A percentile compares a stretch with the other conserved stretches of the same genome.
Evolutionary conservation across 2,329 filamentous ascomycete species (phyloP).

Genomic region (Phialocephala sp.): DNA sequence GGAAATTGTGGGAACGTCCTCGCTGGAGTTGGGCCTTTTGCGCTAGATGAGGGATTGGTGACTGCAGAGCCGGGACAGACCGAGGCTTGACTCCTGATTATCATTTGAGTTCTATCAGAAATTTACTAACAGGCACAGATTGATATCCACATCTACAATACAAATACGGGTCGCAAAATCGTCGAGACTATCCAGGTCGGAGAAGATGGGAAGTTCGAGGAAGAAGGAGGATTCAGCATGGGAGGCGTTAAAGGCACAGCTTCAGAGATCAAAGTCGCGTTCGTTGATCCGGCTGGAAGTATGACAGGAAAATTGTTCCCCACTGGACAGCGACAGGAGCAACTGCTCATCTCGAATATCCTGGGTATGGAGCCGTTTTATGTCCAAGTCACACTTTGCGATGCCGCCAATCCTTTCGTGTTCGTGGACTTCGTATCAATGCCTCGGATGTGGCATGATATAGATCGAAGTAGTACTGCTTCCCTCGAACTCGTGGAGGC

Average conservation of each 20-base stretch:
- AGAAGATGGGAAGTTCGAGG: constrained; percentile 52
- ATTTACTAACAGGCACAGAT: constrained; percentile 25
- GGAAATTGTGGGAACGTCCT: constrained; percentile 78
- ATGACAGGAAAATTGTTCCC: constrained; percentile 65
- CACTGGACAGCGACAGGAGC: constrained; percentile 56
- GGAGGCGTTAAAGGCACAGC: constrained; percentile 62
- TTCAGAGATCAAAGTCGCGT: constrained; percentile 61
- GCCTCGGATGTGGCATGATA: constrained; percentile 51
- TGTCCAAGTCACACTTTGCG: constrained; percentile 44
- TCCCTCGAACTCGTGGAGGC: constrained; percentile 48
- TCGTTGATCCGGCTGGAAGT: constrained; percentile 63
- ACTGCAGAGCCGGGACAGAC: constrained; percentile 33
- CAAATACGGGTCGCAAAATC: constrained; percentile 64
- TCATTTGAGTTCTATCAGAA: not conserved
- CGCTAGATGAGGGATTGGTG: constrained; percentile 59
- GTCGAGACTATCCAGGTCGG: constrained; percentile 58
- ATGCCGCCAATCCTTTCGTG: constrained; percentile 49
- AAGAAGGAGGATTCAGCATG: constrained; percentile 58
- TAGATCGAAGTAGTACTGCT: constrained; percentile 42
- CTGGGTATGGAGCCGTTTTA: constrained; percentile 37
- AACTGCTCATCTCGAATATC: constrained; percentile 18
- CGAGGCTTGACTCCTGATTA: constrained; percentile 9
- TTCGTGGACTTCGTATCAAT: constrained; percentile 57
- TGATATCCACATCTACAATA: constrained; percentile 60
- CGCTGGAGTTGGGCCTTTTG: constrained; percentile 64